Percentiles rank a stretch among this genome's conserved stretches.
phyloP scores from a whole-genome alignment of 495 filamentous ascomycete species.

The Hapsidospora chrysogenum region DNA sequence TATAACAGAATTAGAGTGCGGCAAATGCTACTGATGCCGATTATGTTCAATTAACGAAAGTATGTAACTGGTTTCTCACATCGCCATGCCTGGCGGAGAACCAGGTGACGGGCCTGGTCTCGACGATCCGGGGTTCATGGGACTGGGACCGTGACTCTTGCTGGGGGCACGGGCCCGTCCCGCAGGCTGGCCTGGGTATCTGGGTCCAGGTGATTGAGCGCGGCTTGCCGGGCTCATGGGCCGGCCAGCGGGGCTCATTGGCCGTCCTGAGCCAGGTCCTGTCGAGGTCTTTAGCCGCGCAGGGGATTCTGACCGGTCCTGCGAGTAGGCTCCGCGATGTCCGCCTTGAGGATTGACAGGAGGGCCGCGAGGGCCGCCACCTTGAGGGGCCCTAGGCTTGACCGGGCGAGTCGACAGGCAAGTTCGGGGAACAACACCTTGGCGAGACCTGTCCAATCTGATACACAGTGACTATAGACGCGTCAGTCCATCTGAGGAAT shows the following conservation, averaged over 20 bases:
- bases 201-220: conserved; percentile 20
- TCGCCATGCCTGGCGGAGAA: too few species aligned
- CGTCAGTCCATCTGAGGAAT: conserved; percentile 25
- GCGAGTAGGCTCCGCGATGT: conserved; percentile 22
- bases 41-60: too few species aligned
- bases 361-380: conserved; percentile 22
- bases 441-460: conserved; percentile 73
- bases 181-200: background rate
- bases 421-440: conserved; percentile 85
- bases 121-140: conserved; percentile 42
- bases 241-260: conserved; percentile 18
- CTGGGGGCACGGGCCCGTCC: conserved; percentile 16
- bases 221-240: conserved; percentile 14
- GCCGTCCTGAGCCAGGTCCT: conserved; percentile 18
- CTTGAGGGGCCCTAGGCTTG: conserved; percentile 56
- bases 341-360: conserved; percentile 18
- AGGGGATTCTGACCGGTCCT: conserved; percentile 27
- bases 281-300: conserved; percentile 17
- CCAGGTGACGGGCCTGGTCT: too few species aligned
- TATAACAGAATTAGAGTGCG: too few species aligned
- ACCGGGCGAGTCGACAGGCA: conserved; percentile 86
- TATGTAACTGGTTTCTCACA: too few species aligned
- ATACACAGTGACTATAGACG: conserved; percentile 65
- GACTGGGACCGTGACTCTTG: conserved; percentile 36
- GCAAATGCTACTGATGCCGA: too few species aligned